Base-by-base conservation (phyloP, 139 green algal genomes). In the Gonium pectorale region DNA sequence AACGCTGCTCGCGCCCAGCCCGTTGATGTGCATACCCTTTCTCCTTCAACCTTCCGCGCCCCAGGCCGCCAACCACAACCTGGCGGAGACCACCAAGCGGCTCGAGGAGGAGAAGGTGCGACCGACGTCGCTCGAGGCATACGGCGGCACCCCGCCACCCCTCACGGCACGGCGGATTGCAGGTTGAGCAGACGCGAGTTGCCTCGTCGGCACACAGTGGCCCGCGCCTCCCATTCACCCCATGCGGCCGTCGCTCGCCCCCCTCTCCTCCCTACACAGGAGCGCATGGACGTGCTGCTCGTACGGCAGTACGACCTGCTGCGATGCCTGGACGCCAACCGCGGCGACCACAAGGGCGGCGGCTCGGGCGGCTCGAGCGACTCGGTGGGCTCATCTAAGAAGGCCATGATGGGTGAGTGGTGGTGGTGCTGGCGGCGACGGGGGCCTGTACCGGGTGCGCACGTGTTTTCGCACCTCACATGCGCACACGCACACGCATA, bases 281-380 rank as follows among this genome's bases (percentile, higher is more conserved):
- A 85, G 79, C 89, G 89, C n/a, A 89, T 90, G 51, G 89, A 92
- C 67, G 89, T 86, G 31, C 62, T 92, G 81, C 75, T 92, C 44
- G 82, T 92, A n/a, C 68, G 89, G 35, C 89, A 92, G 82, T 92
- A 90, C 85, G 89, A 92, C 67, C 86, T 92, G 78, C 60, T 92
- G 38, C 35, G 40, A 60, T 92, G 89, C 89, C 89, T 89, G 46
- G 63, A 81, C 49, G 63, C 49, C 64, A 85, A 85, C 60, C 62
- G 77, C 7, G 31, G 9, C 41, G 56, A 64, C 27, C 2, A 15
- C 5, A 60, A 62, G 41, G 41, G n/a, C 22, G 38, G 44, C 27
- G 26, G 2, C 5, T 35, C 51, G 37, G 38, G 35, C 26, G 27
- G 41, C 31, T 31, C n/a, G 40, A 17, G 9, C 1, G 69, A 67